Evolutionary conservation across 495 filamentous ascomycete species (phyloP), one percentile per base, ranked within the genome.

Genomic region (Astrothelium subdiscretum): DNA sequence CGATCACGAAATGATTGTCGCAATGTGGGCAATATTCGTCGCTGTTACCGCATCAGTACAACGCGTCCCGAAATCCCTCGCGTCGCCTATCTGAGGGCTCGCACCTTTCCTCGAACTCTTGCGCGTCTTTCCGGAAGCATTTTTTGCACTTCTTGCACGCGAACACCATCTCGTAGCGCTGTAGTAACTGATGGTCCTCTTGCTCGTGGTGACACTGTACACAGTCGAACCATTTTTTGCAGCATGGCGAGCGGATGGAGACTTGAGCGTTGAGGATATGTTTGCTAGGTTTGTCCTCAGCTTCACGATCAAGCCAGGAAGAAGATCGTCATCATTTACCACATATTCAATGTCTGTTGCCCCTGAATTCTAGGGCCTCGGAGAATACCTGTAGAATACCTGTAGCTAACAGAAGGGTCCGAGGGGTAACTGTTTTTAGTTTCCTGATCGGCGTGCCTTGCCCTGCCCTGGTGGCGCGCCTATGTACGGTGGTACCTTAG

Each of bases 21-120:
- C 94, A 98, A 77, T 96, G 88, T n/a, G 94, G 95, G 77, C 94
- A 97, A 78, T 95, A 97, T 75, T 98, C 95, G 79, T 98, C 95
- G 72, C 90, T 89, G 64, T 35, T 32, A 15, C 26, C 24, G 40
- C 48, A 22, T 29, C 31, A 51, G 32, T 4, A 38, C 15, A 40
- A 59, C 24, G 54, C 40, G 43, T 63, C 11, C 58, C 32, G 18
- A 26, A 32, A 13, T n/a, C n/a, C n/a, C n/a, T n/a, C n/a, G 26
- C 40, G 31, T 31, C 38, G 20, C 58, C 0, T 61, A 61, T 10
- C 20, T 48, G 43, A 5, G n/a, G 13, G 18, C 29, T 32, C 67
- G 27, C 71, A 86, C 85, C 82, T 84, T 66, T 97, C 95, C 68
- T 98, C 94, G 70, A 96, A 96, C 71, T 96, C 88, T 59, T 81